Conservation (phyloP, 2,329 filamentous ascomycete species). For the Hypocrella siamensis region DNA sequence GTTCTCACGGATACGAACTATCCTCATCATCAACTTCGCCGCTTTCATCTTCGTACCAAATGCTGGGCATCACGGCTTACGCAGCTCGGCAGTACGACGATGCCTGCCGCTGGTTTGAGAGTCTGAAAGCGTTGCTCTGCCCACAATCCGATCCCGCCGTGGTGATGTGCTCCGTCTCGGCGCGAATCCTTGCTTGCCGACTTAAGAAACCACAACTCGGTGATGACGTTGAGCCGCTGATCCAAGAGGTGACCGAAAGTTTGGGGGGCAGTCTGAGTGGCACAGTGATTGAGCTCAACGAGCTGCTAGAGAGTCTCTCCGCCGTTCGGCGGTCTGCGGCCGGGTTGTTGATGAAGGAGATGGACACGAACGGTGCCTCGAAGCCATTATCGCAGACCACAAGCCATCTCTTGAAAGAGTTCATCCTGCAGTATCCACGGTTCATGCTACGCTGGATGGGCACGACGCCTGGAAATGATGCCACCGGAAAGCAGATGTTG, state of each 20-base stretch:
- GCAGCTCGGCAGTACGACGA: slow-evolving; percentile 29
- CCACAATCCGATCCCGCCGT: slow-evolving; percentile 28
- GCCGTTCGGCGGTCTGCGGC: slow-evolving; percentile 38
- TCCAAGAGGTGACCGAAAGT: slow-evolving; percentile 33
- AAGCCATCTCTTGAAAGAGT: slow-evolving; percentile 30
- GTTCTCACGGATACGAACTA: slow-evolving; percentile 16
- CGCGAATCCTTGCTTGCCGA: slow-evolving; percentile 37
- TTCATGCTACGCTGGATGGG: slow-evolving; percentile 48
- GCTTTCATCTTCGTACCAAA: slow-evolving; percentile 32
- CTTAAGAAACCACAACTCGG: slow-evolving; percentile 27
- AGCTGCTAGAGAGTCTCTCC: slow-evolving; percentile 41
- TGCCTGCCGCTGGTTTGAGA: slow-evolving; percentile 38
- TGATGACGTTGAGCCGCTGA: slow-evolving; percentile 22
- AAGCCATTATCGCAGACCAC: slow-evolving; percentile 9
- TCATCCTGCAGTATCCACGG: slow-evolving; percentile 42
- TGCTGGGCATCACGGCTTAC: slow-evolving; percentile 33
- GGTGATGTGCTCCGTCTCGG: slow-evolving; percentile 33
- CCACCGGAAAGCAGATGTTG: slow-evolving; percentile 38
- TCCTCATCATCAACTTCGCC: slow-evolving; percentile 24
- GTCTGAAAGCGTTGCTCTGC: slow-evolving; percentile 23
- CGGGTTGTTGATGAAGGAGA: slow-evolving; percentile 23
- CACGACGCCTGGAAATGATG: slow-evolving; percentile 33
- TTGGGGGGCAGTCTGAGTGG: slow-evolving; percentile 46
- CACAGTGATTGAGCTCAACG: slow-evolving; percentile 42
- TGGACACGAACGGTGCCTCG: slow-evolving; percentile 7